Conservation (phyloP, 768 basidiomycete genomes). For the Lentinula detonsa region DNA sequence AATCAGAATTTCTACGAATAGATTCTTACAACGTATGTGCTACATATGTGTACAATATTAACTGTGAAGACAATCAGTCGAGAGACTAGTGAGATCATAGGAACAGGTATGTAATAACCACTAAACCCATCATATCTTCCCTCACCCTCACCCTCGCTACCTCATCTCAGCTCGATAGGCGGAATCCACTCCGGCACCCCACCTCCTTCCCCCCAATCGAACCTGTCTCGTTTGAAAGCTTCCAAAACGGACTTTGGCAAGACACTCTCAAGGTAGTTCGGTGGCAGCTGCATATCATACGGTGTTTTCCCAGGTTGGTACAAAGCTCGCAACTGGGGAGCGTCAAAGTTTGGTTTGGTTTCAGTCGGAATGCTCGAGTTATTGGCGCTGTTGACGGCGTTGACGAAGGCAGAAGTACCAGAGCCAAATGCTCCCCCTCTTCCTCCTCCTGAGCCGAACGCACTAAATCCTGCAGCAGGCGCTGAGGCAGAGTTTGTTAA, state of each 20-base stretch:
- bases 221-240: conserved; percentile 31
- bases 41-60: too few species aligned
- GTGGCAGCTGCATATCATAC: conserved; percentile 34
- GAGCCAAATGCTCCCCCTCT: background rate
- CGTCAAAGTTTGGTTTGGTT: conserved; percentile 1
- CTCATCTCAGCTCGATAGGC: conserved; percentile 36
- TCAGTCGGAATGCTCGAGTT: background rate
- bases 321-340: background rate
- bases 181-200: conserved; percentile 44
- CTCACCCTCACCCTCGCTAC: too few species aligned
- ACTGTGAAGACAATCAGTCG: too few species aligned
- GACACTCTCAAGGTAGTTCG: conserved; percentile 34
- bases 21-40: too few species aligned
- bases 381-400: background rate
- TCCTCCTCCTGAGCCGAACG: background rate
- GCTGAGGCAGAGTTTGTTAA: conserved; percentile 9
- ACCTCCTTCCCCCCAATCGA: conserved; percentile 32
- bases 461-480: conserved; percentile 13
- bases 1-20: too few species aligned
- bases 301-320: conserved; percentile 28
- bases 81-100: too few species aligned
- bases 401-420: background rate
- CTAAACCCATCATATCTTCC: too few species aligned
- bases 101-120: too few species aligned
- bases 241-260: conserved; percentile 27